phyloP scores from a whole-genome alignment of 2,329 filamentous ascomycete genomes.

The Dothidotthia symphoricarpi region DNA sequence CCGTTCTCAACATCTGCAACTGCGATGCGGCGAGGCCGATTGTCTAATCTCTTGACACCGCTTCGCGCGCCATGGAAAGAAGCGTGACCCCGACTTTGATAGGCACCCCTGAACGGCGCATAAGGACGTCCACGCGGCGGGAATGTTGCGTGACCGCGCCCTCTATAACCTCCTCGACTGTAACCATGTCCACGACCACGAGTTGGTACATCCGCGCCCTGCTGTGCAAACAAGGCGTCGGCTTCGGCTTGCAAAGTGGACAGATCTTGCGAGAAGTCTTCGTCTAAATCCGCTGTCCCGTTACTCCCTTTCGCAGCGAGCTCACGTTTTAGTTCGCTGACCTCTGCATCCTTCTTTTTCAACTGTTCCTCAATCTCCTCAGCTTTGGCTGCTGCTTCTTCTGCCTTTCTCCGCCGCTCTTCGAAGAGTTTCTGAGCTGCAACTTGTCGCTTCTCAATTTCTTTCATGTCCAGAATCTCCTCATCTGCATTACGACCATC shows the following conservation, averaged over 20 bases:
- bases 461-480: slow-evolving; percentile 65
- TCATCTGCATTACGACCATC: slow-evolving; percentile 12
- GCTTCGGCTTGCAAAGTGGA: slow-evolving; percentile 48
- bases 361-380: slow-evolving; percentile 65
- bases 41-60: slow-evolving; percentile 67
- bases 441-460: slow-evolving; percentile 66
- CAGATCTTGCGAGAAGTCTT: slow-evolving; percentile 19
- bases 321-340: slow-evolving; percentile 60
- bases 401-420: slow-evolving; percentile 61
- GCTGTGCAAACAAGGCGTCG: slow-evolving; percentile 65
- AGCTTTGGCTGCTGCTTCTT: slow-evolving; percentile 61
- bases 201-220: slow-evolving; percentile 23
- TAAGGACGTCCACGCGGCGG: slow-evolving; percentile 44
- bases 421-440: slow-evolving; percentile 70
- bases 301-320: slow-evolving; percentile 53
- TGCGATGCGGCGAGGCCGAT: slow-evolving; percentile 67
- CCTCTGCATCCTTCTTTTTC: slow-evolving; percentile 64
- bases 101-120: slow-evolving; percentile 41
- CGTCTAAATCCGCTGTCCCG: slow-evolving; percentile 6
- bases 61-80: slow-evolving; percentile 33
- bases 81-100: slow-evolving; percentile 45
- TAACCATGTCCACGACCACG: slow-evolving; percentile 32
- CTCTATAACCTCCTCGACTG: slow-evolving; percentile 8
- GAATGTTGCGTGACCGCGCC: slow-evolving; percentile 18
- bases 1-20: slow-evolving; percentile 65